A percentile compares a stretch with the other conserved stretches of the same genome.
phyloP scores from a whole-genome alignment of 768 basidiomycete genomes.

The Lactarius tabidus region DNA sequence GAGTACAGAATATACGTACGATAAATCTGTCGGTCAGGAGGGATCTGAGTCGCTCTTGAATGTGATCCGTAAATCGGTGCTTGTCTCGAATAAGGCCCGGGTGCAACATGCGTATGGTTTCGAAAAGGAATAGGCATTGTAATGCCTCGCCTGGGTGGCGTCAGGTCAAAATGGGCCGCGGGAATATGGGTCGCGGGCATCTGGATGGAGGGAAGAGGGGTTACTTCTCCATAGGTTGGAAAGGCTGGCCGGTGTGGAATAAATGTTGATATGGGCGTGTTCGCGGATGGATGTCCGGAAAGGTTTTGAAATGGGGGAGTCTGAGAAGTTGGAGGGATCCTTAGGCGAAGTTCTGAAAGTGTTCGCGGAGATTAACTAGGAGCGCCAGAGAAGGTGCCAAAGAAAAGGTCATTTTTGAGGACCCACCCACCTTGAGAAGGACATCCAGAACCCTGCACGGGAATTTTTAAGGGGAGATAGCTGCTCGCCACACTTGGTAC shows the following conservation, averaged over 20 bases:
- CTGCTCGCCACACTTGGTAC: not conserved
- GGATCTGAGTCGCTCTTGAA: not conserved
- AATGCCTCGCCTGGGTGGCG: not conserved
- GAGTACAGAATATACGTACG: not conserved
- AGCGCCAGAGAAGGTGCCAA: not conserved
- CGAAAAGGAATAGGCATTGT: not conserved
- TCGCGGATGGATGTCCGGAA: not conserved
- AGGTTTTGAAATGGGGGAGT: not conserved
- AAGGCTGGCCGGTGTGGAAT: too few species aligned
- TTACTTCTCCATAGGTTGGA: not conserved
- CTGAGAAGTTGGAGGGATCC: too few species aligned
- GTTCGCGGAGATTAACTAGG: not conserved
- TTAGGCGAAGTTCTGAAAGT: not conserved
- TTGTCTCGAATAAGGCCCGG: not conserved
- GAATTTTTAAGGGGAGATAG: not conserved
- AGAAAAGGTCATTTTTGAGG: not conserved
- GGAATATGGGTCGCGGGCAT: not conserved
- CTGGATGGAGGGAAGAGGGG: not conserved
- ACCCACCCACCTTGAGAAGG: not conserved
- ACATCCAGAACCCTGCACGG: not conserved
- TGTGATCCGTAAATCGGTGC: not conserved
- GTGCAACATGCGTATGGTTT: not conserved
- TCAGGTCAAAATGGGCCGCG: not conserved
- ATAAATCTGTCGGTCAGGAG: not conserved
- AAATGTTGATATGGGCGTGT: not conserved